Evolutionary conservation across 805 yeast genomes (phyloP).

Genomic region (Metschnikowia bowlesiae): DNA sequence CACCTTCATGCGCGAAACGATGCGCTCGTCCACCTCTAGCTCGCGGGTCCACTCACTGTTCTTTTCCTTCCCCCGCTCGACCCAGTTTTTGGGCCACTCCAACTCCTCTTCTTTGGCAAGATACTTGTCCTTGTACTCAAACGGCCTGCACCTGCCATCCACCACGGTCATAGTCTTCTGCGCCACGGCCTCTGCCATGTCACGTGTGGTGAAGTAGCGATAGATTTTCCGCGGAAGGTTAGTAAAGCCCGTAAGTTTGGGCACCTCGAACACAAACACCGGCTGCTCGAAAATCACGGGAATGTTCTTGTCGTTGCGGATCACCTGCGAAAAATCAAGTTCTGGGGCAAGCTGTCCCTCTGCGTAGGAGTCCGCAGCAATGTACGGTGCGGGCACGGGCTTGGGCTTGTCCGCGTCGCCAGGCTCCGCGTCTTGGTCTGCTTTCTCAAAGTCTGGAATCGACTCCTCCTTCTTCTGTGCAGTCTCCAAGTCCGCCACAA

Average conservation of each 20-base stretch:
- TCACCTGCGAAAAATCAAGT: conserved; percentile 33
- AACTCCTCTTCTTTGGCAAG: conserved; percentile 22
- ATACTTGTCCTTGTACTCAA: conserved; percentile 39
- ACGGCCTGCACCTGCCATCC: conserved; percentile 51
- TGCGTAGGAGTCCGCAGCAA: conserved; percentile 54
- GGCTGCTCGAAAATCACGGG: conserved; percentile 75
- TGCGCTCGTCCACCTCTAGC: conserved; percentile 63
- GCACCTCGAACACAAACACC: conserved; percentile 67
- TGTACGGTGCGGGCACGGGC: conserved; percentile 62
- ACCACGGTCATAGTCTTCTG: conserved; percentile 50
- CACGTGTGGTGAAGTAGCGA: conserved; percentile 71
- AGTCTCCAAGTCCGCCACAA: conserved; percentile 15
- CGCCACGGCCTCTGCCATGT: conserved; percentile 65
- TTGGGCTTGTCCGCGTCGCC: conserved; percentile 21
- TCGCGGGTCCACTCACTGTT: conserved; percentile 87
- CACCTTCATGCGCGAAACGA: conserved; percentile 49
- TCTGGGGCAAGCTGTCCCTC: conserved; percentile 57
- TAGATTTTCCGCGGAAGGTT: conserved; percentile 72
- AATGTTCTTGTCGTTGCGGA: conserved; percentile 34
- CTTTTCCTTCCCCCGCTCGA: conserved; percentile 64
- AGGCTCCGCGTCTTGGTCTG: conserved; percentile 18
- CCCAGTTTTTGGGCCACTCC: conserved; percentile 53
- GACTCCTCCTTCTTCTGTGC: conserved; percentile 9
- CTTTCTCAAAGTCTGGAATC: conserved; percentile 17
- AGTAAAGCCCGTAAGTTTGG: conserved; percentile 73